These are phyloP conservation scores for Ambrosiella beaveri DNA, from an alignment of 2,329 filamentous ascomycete genomes.

Conservation along the genomic window DNA sequence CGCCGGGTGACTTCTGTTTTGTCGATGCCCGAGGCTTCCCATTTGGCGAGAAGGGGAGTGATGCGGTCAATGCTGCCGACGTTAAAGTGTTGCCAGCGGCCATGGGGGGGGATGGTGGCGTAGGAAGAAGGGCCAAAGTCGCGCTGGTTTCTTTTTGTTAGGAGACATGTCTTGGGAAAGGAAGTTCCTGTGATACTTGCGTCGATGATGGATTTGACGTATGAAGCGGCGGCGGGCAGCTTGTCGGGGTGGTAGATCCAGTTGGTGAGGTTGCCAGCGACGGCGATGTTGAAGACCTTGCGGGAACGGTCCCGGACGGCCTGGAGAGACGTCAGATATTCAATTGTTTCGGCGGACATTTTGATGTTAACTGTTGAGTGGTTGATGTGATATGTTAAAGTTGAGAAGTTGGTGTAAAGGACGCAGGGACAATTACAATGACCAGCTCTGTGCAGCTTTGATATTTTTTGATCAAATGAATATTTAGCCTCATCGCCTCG, in stretches of 20 bases:
- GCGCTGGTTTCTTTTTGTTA: conserved; percentile 20
- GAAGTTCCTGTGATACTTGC: conserved; percentile 17
- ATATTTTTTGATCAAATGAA: too few species aligned
- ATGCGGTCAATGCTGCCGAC: conserved; percentile 35
- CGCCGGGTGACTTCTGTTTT: conserved; percentile 31
- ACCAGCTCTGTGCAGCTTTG: too few species aligned
- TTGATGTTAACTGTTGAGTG: background rate
- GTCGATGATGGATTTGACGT: conserved; percentile 26
- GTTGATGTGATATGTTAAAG: background rate
- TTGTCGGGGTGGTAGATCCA: conserved; percentile 25
- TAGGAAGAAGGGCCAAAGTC: conserved; percentile 32
- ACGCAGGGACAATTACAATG: too few species aligned
- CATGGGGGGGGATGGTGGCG: conserved; percentile 33
- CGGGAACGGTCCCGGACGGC: conserved; percentile 22
- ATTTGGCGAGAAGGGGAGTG: conserved; percentile 25
- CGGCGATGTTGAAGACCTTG: conserved; percentile 22
- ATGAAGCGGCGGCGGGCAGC: conserved; percentile 25
- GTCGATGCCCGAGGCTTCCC: conserved; percentile 26
- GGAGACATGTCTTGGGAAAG: background rate
- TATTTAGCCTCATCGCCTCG: too few species aligned
- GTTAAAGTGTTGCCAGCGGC: conserved; percentile 46
- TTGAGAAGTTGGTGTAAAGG: too few species aligned
- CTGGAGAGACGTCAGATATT: conserved; percentile 22
- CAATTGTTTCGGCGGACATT: conserved; percentile 12
- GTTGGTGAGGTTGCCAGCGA: conserved; percentile 23